Base-by-base conservation (phyloP, 2,329 filamentous ascomycete species). In the Cladosporium sp. region DNA sequence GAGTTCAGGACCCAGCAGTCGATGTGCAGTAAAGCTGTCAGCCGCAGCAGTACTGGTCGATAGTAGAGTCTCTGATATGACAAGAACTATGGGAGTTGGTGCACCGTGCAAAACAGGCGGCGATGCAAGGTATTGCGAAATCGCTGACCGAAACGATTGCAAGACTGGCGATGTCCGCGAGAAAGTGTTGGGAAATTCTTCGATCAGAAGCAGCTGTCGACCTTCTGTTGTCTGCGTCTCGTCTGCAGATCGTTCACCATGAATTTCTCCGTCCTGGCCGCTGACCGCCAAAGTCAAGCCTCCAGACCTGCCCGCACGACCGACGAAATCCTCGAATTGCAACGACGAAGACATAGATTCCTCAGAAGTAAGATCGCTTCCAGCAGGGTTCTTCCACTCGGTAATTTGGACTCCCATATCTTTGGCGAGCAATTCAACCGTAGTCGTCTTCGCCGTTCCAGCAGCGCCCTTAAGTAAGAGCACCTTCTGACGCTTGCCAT, bases 241-340 rank as follows among this genome's bases (percentile, higher is more conserved):
- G 7, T 36, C 47, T 18, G 44, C n/a, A 24, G 7, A 7, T 11
- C 12, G 12, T 12, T 24, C 34, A 24, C 7, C 28, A 15, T 34
- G 10, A 8, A 28, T 8, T 6, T 26, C 14, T 11, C 38, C 58
- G 7, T 49, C 24, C 12, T 62, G 24, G 30, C 32, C 58, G 11
- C 41, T 47, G 28, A 41, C 36, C 12, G 54, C 58, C 80, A 82
- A 72, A 8, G 90, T 85, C 54, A 97, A 83, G 64, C 89, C 90
- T 18, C 89, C 87, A 78, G 95, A 97, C 69, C 89, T 91, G 65
- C 92, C 90, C 64, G 92, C 90, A 65, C 93, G 87, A 12, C 88
- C 89, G 67, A 99, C 82, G 71, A 98, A 99, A 68, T 98, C 94
- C 71, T 96, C 92, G 74, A 99, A 99, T 71, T 96, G 91, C 7